Base-by-base conservation (phyloP, 495 filamentous ascomycete genomes). In the Neurospora sp. region DNA sequence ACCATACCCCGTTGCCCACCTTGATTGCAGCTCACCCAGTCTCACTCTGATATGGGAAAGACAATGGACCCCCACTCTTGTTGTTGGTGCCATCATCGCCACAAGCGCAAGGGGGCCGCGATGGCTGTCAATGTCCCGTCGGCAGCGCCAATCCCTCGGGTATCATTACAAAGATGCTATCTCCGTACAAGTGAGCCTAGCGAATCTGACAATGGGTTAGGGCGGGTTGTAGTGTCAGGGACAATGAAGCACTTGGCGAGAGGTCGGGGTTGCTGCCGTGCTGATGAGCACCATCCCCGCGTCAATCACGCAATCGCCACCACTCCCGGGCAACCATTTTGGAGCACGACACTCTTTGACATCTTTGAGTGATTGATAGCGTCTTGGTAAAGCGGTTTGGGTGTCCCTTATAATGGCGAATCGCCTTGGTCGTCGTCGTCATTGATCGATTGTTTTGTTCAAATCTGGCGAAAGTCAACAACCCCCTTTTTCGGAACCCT, bases 291-390 rank as follows among this genome's bases (percentile, higher is more conserved):
- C 72, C 75, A 78, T 78, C 65, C 69, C 73, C 70, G 70, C 69
- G 70, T 69, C 68, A 74, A 77, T 77, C 75, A 75, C 77, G 75
- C 75, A 42, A 75, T 77, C 74, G 68, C 35, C 74, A 14, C 70
- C 69, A 59, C 22, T 70, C 71, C 22, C 44, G 38, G 8, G 38
- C 44, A 71, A 41, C n/a, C 22, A 16, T 27, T 27, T 40, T 22
- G 39, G 45, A 61, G 48, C 70, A 17, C 53, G 5, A 61, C 53
- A 61, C 12, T 61, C 27, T 61, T 14, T 3, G 12, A 8, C 14
- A 61, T 61, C 6, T 6, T 61, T 61, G 27, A 35, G 53, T 61
- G 53, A 61, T 61, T 35, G 27, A 61, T 61, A 61, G 53, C 53
- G 27, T 61, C 53, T 61, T 35, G 53, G 14, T 61, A 61, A 53